Evolutionary conservation across 495 filamentous ascomycete species (phyloP).

Genomic region (Collariella sp.): DNA sequence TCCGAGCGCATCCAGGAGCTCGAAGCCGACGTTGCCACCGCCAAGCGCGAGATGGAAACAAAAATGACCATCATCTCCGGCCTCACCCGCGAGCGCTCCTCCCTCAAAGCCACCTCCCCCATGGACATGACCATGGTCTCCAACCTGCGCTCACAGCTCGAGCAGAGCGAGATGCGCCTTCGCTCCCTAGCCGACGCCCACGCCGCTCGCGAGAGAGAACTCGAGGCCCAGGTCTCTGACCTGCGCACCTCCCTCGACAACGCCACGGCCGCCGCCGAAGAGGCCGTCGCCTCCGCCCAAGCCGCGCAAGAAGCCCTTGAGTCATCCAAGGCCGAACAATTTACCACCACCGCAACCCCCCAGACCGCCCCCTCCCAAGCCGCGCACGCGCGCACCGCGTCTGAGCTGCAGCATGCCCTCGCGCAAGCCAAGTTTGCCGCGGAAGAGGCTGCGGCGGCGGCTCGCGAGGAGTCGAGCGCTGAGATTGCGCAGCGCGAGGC

Average conservation of each 20-base stretch:
- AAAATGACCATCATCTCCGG: slow-evolving; percentile 94
- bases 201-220: slow-evolving; percentile 60
- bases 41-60: slow-evolving; percentile 91
- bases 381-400: slow-evolving; percentile 22
- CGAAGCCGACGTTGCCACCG: slow-evolving; percentile 71
- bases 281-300: slow-evolving; percentile 16
- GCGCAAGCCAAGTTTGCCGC: slow-evolving; percentile 25
- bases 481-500: slow-evolving; percentile 43
- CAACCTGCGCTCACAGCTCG: slow-evolving; percentile 74
- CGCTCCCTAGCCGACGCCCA: slow-evolving; percentile 64
- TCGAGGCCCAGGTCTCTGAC: slow-evolving; percentile 57
- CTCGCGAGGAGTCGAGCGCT: slow-evolving; percentile 12
- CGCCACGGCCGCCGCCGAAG: slow-evolving; percentile 15
- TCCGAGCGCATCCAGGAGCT: slow-evolving; percentile 84
- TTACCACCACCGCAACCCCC: slow-evolving; percentile 15
- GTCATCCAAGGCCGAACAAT: slow-evolving; percentile 1
- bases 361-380: slow-evolving; percentile 35
- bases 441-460: slow-evolving; percentile 3
- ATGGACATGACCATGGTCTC: slow-evolving; percentile 92
- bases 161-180: slow-evolving; percentile 76
- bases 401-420: slow-evolving; percentile 52
- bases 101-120: slow-evolving; percentile 67
- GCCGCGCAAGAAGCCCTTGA: slow-evolving; percentile 13
- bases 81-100: slow-evolving; percentile 82
- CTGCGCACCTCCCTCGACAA: slow-evolving; percentile 50